Evolutionary conservation across 2,329 filamentous ascomycete species (phyloP).

Genomic region (Purpureocillium takamizusanense): DNA sequence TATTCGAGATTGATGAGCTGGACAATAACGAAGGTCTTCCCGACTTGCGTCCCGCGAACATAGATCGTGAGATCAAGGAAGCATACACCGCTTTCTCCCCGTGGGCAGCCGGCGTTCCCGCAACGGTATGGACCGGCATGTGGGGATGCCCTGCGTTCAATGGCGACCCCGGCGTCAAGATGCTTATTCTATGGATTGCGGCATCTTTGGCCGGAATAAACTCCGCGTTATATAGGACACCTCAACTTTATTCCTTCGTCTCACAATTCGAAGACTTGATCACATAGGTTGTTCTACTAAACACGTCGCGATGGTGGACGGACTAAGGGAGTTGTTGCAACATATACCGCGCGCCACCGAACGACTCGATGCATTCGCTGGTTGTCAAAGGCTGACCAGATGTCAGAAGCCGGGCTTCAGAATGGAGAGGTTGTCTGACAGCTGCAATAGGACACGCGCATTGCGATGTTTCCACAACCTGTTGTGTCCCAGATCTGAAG

Average conservation of each 20-base stretch:
- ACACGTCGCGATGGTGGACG: too few species aligned
- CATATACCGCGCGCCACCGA: too few species aligned
- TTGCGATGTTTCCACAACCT: too few species aligned
- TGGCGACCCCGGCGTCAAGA: constrained; percentile 21
- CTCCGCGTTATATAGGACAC: constrained; percentile 11
- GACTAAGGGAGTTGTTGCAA: too few species aligned
- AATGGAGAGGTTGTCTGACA: too few species aligned
- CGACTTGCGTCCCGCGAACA: constrained; percentile 15
- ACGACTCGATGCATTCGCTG: too few species aligned
- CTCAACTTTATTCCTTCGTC: constrained; percentile 2
- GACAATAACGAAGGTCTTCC: constrained; percentile 10
- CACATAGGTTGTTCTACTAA: too few species aligned
- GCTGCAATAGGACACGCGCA: too few species aligned
- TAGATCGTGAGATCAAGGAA: constrained; percentile 21
- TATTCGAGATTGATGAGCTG: constrained; percentile 22
- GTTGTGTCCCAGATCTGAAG: too few species aligned
- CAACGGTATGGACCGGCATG: constrained; percentile 15
- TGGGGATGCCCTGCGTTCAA: constrained; percentile 28
- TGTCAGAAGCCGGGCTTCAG: too few species aligned
- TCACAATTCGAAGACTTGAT: not conserved
- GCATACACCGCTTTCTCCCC: constrained; percentile 18
- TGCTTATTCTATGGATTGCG: constrained; percentile 21
- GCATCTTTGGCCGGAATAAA: constrained; percentile 13
- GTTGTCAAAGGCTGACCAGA: too few species aligned
- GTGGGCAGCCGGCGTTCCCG: constrained; percentile 3